These are phyloP conservation scores for Cystobasidiaceae sp. DNA, from an alignment of 1,284 basidiomycete species.

Conservation along the genomic window DNA sequence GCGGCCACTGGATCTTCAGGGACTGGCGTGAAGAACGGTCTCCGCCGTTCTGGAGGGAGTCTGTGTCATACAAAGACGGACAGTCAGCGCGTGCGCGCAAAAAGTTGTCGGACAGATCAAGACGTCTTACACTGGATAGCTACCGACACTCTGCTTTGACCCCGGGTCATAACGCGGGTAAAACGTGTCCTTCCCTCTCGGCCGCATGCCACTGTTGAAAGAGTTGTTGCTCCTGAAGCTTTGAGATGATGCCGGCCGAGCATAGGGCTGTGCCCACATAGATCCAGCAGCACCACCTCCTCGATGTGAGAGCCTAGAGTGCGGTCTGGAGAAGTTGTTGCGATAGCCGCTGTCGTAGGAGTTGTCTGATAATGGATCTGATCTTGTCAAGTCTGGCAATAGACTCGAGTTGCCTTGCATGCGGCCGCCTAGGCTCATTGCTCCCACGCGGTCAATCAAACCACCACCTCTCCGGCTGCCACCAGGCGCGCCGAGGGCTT, in stretches of 20 bases:
- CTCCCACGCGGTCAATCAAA: background rate
- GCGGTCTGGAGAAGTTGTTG: slow-evolving; percentile 14
- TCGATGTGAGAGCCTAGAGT: slow-evolving; percentile 20
- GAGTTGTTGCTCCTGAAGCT: slow-evolving; percentile 6
- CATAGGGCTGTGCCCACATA: slow-evolving; percentile 16
- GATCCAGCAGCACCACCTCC: background rate
- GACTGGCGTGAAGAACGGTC: slow-evolving; percentile 23
- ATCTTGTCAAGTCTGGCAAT: slow-evolving; percentile 15
- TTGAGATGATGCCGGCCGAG: background rate
- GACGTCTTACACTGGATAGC: slow-evolving; percentile 7
- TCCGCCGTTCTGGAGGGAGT: slow-evolving; percentile 7
- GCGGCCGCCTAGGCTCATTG: background rate
- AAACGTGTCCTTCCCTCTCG: slow-evolving; percentile 8
- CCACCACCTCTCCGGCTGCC: background rate
- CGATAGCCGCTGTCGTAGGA: too few species aligned
- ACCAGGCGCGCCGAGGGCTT: background rate
- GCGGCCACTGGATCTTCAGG: slow-evolving; percentile 20
- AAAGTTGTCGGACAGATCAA: background rate
- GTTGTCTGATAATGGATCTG: too few species aligned
- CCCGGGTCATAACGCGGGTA: slow-evolving; percentile 13
- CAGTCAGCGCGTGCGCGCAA: too few species aligned
- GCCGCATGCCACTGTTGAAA: background rate
- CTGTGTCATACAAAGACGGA: too few species aligned
- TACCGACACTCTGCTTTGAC: slow-evolving; percentile 10
- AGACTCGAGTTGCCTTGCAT: background rate